Base-by-base conservation (phyloP, 2,329 filamentous ascomycete species). In the Neonectria faginata region DNA sequence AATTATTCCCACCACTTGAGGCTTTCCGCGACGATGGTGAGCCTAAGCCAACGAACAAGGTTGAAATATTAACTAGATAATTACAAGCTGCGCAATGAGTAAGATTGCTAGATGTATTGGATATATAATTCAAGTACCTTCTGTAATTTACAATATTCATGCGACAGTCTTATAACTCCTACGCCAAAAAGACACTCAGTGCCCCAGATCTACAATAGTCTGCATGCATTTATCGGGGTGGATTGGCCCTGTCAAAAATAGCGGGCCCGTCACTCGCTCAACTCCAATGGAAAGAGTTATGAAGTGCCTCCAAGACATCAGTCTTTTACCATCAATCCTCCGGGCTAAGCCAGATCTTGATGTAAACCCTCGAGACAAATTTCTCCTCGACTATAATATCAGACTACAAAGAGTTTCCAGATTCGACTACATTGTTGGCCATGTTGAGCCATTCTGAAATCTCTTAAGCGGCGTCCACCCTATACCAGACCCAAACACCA, bases 191-290 rank as follows among this genome's bases (percentile, higher is more conserved):
- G n/a, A 39, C 12, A 33, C 3, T 31, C 10, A 36, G 31, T 12
- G 3, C 6, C 8, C 29, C 29, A 29, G 9, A 29, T 29, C 14
- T 36, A 25, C 5, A 25, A 5, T 25, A n/a, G 22, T 16, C 14
- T 18, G 5, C 36, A 60, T 64, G 61, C 61, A 64, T 20, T 59
- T 64, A 64, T 39, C 61, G 56, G 61, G 61, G 61, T 39, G 36
- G 7, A 18, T 48, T 27, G 22, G 18, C 5, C 9, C 31, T 29
- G 29, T 3, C 18, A 29, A 48, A 56, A 56, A 60, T 59, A 51
- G 56, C 56, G 60, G 60, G 60, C 45, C 60, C 10, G 18, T 22
- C 18, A n/a, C n/a, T 45, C 20, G n/a, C 39, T 10, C n/a, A 12
- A n/a, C 48, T 20, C 10, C 12, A 20, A 8, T 52, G 51, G 36